A percentile compares a stretch with the other conserved stretches of the same genome.
phyloP scores from a whole-genome alignment of 2,329 filamentous ascomycete species.

The Paraphoma sp. region DNA sequence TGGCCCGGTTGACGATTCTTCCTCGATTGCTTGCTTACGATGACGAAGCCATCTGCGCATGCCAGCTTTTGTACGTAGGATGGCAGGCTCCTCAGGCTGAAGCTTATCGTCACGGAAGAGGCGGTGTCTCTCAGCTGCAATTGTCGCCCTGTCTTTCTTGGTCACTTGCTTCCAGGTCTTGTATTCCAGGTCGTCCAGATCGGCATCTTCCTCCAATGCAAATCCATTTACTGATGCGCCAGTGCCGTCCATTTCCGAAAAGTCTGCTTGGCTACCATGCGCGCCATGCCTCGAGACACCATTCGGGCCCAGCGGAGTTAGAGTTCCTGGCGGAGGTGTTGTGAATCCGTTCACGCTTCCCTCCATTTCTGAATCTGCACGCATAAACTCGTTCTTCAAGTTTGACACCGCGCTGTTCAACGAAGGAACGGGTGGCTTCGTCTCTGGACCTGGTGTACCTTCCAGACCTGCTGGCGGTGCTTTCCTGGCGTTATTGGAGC shows the following conservation, averaged over 20 bases:
- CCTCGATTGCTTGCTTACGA: conserved; percentile 67
- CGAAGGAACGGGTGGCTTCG: conserved; percentile 72
- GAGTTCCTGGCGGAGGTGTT: conserved; percentile 79
- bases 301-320: conserved; percentile 77
- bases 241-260: conserved; percentile 83
- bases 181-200: conserved; percentile 88
- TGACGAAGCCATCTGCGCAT: conserved; percentile 89
- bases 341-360: conserved; percentile 82
- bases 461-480: conserved; percentile 77
- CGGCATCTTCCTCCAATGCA: conserved; percentile 74
- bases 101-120: conserved; percentile 86
- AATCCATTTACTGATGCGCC: conserved; percentile 72
- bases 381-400: conserved; percentile 60
- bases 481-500: conserved; percentile 69
- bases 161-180: conserved; percentile 99
- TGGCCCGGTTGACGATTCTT: conserved; percentile 55
- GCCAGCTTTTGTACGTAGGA: conserved; percentile 81
- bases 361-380: conserved; percentile 80
- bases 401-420: conserved; percentile 57
- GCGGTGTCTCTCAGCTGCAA: conserved; percentile 83
- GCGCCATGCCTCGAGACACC: conserved; percentile 66
- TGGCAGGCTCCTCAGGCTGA: conserved; percentile 84
- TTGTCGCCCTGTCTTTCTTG: conserved; percentile 88
- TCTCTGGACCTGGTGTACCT: conserved; percentile 76
- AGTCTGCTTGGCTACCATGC: conserved; percentile 75